Percentiles rank a stretch among this genome's conserved stretches.
phyloP scores from a whole-genome alignment of 495 filamentous ascomycete genomes.

The Stereocaulon alpinum region DNA sequence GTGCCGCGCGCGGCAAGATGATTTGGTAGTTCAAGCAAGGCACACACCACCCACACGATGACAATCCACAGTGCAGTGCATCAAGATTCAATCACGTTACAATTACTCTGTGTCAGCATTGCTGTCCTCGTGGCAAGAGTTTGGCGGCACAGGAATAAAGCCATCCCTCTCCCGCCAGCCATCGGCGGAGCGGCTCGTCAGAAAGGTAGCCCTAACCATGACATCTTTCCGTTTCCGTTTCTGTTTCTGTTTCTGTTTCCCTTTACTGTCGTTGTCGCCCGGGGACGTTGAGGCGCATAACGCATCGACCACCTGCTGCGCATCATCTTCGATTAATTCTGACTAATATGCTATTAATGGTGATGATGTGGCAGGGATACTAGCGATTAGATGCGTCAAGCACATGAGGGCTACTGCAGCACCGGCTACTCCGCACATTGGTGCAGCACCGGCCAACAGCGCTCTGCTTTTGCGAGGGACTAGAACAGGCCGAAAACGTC shows the following conservation, averaged over 20 bases:
- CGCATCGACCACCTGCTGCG: constrained; percentile 1
- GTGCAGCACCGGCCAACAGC: neutral
- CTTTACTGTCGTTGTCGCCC: neutral
- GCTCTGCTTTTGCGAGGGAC: neutral
- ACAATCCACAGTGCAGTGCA: neutral
- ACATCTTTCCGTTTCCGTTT: too few relatives aligned
- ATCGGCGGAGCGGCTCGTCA: neutral
- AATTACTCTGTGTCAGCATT: neutral
- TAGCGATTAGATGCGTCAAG: constrained; percentile 3
- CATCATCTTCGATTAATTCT: neutral
- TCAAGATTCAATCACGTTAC: neutral
- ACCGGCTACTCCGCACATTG: neutral
- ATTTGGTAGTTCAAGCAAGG: neutral
- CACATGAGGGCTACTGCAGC: neutral
- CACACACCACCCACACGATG: neutral
- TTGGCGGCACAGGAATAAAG: neutral
- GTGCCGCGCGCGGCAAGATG: neutral
- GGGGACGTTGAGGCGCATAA: constrained; percentile 1
- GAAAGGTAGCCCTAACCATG: too few relatives aligned
- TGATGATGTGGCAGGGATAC: constrained; percentile 6
- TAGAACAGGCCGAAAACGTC: neutral
- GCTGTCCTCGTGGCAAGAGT: neutral
- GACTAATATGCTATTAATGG: neutral
- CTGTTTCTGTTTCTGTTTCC: neutral
- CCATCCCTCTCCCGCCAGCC: neutral